Conservation (phyloP, 768 basidiomycete genomes). For the Crepidotus variabilis region DNA sequence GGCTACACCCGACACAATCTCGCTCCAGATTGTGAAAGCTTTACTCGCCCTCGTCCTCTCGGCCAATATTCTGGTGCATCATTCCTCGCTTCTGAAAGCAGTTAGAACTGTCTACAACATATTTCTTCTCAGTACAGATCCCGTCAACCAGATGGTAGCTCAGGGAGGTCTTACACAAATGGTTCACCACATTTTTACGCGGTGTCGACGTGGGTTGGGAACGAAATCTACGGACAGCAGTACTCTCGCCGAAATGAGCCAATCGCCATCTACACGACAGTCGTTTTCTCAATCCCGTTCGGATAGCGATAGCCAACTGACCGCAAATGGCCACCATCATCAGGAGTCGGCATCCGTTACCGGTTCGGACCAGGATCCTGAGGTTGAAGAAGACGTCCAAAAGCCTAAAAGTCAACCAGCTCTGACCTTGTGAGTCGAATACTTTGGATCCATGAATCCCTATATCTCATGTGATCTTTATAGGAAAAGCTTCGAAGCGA, state of each 20-base stretch:
- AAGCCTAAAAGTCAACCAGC: conserved; percentile 8
- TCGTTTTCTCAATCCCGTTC: conserved; percentile 8
- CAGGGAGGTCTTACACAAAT: conserved; percentile 98
- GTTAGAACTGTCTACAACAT: conserved; percentile 98
- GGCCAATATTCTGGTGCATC: conserved; percentile 84
- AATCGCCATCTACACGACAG: conserved; percentile 14
- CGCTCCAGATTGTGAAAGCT: conserved; percentile 95
- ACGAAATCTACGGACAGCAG: conserved; percentile 11
- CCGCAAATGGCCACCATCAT: background rate
- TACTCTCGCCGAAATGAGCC: conserved; percentile 5
- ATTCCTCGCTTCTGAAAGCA: conserved; percentile 92
- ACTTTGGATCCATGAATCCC: background rate
- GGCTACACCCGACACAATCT: conserved; percentile 83
- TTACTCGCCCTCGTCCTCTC: conserved; percentile 88
- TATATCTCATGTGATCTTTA: background rate
- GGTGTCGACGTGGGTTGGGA: conserved; percentile 50
- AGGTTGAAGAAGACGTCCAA: background rate
- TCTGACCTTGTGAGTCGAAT: conserved; percentile 18
- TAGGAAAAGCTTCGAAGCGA: conserved; percentile 32
- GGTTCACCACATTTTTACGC: conserved; percentile 93
- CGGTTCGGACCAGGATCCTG: background rate
- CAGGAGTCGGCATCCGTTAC: background rate
- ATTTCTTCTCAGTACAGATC: conserved; percentile 85
- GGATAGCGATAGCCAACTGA: background rate
- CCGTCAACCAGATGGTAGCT: conserved; percentile 95